phyloP scores from a whole-genome alignment of 768 basidiomycete genomes.

The Russula virescens region DNA sequence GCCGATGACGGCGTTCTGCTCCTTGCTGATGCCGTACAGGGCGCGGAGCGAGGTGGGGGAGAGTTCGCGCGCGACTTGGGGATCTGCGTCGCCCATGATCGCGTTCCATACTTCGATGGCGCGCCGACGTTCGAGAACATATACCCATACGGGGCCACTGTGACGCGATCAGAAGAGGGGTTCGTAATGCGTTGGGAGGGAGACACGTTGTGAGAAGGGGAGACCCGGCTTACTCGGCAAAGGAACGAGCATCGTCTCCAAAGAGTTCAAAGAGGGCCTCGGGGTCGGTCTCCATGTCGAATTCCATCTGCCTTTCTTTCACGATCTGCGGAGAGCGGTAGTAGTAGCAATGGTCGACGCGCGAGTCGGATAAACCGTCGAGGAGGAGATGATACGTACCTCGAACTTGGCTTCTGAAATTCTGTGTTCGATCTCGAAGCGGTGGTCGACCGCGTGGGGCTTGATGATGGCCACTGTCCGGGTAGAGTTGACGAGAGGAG shows the following conservation, averaged over 20 bases:
- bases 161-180: not conserved
- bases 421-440: constrained; percentile 75
- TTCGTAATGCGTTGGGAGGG: too few species aligned
- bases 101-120: constrained; percentile 77
- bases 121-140: constrained; percentile 76
- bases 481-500: constrained; percentile 27
- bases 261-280: constrained; percentile 76
- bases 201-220: not conserved
- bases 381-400: constrained; percentile 45
- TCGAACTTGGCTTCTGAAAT: constrained; percentile 81
- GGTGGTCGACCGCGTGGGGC: constrained; percentile 61
- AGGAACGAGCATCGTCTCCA: constrained; percentile 65
- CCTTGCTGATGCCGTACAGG: constrained; percentile 49
- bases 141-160: constrained; percentile 88
- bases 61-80: constrained; percentile 46
- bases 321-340: constrained; percentile 55
- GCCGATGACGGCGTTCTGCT: constrained; percentile 68
- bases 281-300: constrained; percentile 77
- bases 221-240: constrained; percentile 60
- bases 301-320: constrained; percentile 86
- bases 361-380: too few species aligned
- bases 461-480: constrained; percentile 85
- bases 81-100: constrained; percentile 66
- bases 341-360: constrained; percentile 18
- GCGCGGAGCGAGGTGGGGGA: constrained; percentile 67